These are phyloP conservation scores for Fusarium citri DNA, from an alignment of 2,329 filamentous ascomycete genomes.

Conservation along the genomic window DNA sequence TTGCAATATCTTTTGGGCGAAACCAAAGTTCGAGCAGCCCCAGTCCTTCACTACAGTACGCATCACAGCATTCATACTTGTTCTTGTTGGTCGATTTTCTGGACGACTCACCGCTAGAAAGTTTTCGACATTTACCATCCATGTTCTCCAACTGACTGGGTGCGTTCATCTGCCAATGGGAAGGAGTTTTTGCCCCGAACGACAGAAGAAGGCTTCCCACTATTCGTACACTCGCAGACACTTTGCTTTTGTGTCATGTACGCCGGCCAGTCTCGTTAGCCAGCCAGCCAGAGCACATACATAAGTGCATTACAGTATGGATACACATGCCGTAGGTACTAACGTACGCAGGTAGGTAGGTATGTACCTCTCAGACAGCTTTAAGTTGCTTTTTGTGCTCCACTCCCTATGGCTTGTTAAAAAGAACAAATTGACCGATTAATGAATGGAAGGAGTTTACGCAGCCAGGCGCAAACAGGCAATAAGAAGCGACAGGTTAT, in stretches of 20 bases:
- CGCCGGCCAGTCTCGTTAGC: constrained; percentile 22
- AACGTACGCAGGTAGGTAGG: too few relatives aligned
- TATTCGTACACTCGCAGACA: constrained; percentile 1
- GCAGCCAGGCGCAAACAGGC: constrained; percentile 15
- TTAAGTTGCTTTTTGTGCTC: constrained; percentile 23
- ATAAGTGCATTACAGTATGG: neutral
- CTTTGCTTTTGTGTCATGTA: constrained; percentile 23
- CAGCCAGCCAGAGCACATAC: neutral
- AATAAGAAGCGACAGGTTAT: neutral
- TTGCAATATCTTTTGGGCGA: neutral
- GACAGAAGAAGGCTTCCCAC: constrained; percentile 23
- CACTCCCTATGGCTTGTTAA: neutral
- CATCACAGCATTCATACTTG: neutral
- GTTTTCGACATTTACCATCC: constrained; percentile 2
- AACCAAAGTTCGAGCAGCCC: neutral
- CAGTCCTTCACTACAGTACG: neutral
- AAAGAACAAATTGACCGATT: constrained; percentile 1
- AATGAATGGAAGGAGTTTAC: constrained; percentile 2
- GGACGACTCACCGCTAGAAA: constrained; percentile 34
- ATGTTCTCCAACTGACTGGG: neutral
- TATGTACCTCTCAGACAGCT: neutral
- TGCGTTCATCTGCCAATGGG: neutral
- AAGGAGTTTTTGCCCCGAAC: neutral
- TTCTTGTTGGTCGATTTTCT: neutral
- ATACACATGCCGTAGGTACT: neutral